Base-by-base conservation (phyloP, 768 basidiomycete species). In the Austroboletus eburneus region DNA sequence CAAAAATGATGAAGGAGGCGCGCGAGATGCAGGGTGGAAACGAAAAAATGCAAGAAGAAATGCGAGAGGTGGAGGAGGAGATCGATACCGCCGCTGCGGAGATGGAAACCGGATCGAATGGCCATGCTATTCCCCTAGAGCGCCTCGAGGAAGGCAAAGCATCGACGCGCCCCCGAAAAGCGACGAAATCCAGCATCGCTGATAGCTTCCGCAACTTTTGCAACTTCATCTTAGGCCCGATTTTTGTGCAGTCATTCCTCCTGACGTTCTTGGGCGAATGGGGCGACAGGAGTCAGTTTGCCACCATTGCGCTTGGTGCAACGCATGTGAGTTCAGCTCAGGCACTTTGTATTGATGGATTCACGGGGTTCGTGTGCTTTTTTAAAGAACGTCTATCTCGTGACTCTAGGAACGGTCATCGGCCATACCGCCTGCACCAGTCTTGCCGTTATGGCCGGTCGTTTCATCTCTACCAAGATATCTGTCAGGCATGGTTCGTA, bases 181-280 rank as follows among this genome's bases (percentile, higher is more conserved):
- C 48, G 48, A 30, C 43, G 55, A 45, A 57, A 56, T 57, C 46
- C 48, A 35, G 52, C 48, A 16, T 76, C 36, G 57, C 59, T 16
- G 86, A 94, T 17, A 85, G 91, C 9, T 70, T 80, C 5, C 77
- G 91, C 56, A 94, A 94, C 63, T 84, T 92, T 57, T 86, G 80
- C 63, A 84, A 82, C 57, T 69, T 93, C 16, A 66, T 94, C 54
- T 69, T 97, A 17, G 92, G 90, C 1, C 95, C 95, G 1, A 91
- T 96, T 2, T 95, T 97, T 60, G 92, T 93, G 3, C 93, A 99
- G 66, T 82, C 91, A 0, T 97, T 99, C 59, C 72, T 95, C 25
- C 74, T 99, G 49, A 98, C 95, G 0, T 97, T 97, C 69, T 74
- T 99, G n/a, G 96, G 94, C 9, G 96, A 99, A 69, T 98, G 96